These are phyloP conservation scores for Amanita rubescens DNA, from an alignment of 768 basidiomycete genomes.

Conservation along the genomic window DNA sequence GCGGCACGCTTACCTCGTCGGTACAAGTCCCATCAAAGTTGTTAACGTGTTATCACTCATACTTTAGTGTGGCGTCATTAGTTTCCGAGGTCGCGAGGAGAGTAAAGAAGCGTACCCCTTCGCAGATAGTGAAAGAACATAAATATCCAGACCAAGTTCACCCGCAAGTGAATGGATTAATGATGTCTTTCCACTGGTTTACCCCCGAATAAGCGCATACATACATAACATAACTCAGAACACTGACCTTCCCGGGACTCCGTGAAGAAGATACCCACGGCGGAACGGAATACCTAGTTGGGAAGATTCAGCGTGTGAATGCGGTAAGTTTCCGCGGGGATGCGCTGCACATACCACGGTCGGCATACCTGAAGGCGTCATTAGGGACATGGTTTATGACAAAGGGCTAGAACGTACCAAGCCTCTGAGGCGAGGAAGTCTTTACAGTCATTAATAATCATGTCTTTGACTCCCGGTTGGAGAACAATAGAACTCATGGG, in stretches of 20 bases:
- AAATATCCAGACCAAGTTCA: slow-evolving; percentile 84
- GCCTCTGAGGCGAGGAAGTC: slow-evolving; percentile 81
- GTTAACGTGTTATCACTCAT: slow-evolving; percentile 89
- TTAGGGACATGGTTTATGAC: slow-evolving; percentile 6
- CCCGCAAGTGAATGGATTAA: slow-evolving; percentile 81
- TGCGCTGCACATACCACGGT: slow-evolving; percentile 54
- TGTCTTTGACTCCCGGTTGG: slow-evolving; percentile 85
- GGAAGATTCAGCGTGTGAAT: slow-evolving; percentile 12
- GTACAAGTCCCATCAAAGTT: slow-evolving; percentile 84
- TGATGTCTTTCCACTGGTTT: slow-evolving; percentile 71
- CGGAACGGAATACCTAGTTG: slow-evolving; percentile 76
- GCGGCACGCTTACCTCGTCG: slow-evolving; percentile 50
- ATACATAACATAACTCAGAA: not conserved
- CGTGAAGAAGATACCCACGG: slow-evolving; percentile 77
- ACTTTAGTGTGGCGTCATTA: slow-evolving; percentile 28
- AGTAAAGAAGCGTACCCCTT: slow-evolving; percentile 56
- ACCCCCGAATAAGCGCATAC: slow-evolving; percentile 6
- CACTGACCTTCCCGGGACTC: slow-evolving; percentile 74
- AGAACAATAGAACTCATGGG: slow-evolving; percentile 92
- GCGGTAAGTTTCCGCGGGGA: slow-evolving; percentile 10
- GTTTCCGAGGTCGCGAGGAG: not conserved
- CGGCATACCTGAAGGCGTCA: slow-evolving; percentile 64
- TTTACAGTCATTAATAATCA: slow-evolving; percentile 81
- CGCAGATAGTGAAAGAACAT: slow-evolving; percentile 81
- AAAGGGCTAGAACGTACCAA: slow-evolving; percentile 44